Base-by-base conservation (phyloP, 495 filamentous ascomycete genomes). In the Penicillium antarcticum region DNA sequence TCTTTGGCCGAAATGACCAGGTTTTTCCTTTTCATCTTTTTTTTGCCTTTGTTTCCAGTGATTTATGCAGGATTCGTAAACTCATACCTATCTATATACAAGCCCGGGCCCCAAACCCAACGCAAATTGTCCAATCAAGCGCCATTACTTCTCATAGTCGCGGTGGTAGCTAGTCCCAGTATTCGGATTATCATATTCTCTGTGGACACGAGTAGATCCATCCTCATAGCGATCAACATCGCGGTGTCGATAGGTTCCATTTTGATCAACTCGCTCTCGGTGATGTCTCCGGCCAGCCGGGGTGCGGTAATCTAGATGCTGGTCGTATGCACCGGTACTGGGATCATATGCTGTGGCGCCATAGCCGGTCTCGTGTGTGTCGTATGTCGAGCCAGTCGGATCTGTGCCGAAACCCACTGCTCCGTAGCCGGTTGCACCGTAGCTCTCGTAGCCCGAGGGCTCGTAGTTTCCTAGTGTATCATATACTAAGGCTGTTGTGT, bases 331-430 rank as follows among this genome's bases (percentile, higher is more conserved):
- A 11, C 70, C 68, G 19, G 53, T 73, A 50, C 47, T 55, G 23
- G 69, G 70, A 24, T 68, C 62, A 10, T 71, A 72, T 19, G 66
- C 23, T 23, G 77, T 76, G 19, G 62, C 64, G 21, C 70, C 71
- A 32, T 70, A 71, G 16, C 71, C 69, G 21, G 56, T 56, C 41
- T 61, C 68, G 40, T 74, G 72, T 31, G 68, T 66, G 45, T 71
- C 67, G 45, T 79, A 73, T 13, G 67, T 67, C 5, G 65, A 64
- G 14, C 63, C 66, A 34, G 68, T 65, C 7, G 67, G 60, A 9
- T 65, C 59, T 18, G 66, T 65, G 17, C 71, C 73, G 52, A 74
- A 77, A 45, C 70, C 53, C 21, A 70, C 65, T 24, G 71, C 65
- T 42, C 69, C 74, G 48, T 70, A 75, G 35, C 61, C 59, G 7